A percentile compares a stretch with the other conserved stretches of the same genome.
Evolutionary conservation across 129 eudicot species (phyloP).

Genomic region (Ambrosia artemisiifolia): DNA sequence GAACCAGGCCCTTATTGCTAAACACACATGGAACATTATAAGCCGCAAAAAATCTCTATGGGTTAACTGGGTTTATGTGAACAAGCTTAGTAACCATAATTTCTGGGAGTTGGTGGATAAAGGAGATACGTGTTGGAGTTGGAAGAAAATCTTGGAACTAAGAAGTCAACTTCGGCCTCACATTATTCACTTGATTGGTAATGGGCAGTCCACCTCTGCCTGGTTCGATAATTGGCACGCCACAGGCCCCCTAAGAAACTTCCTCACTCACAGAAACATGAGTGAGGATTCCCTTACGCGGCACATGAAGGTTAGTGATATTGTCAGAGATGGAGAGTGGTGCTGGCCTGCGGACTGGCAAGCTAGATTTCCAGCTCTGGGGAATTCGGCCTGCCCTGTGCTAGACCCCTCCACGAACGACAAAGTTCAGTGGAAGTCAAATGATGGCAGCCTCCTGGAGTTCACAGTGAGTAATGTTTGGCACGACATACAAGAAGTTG

Average conservation of each 20-base stretch:
- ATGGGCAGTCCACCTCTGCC: neutral
- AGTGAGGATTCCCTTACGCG: neutral
- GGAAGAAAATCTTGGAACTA: neutral
- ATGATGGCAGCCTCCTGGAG: neutral
- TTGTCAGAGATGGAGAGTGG: neutral
- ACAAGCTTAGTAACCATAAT: neutral
- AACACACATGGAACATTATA: neutral
- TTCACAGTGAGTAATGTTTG: neutral
- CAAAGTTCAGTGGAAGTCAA: neutral
- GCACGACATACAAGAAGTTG: neutral
- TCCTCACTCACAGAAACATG: neutral
- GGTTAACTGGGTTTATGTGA: neutral
- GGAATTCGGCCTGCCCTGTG: rapidly evolving
- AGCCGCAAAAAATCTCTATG: neutral
- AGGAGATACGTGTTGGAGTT: neutral
- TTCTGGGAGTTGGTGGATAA: neutral
- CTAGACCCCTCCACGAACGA: neutral
- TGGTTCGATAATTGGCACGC: neutral
- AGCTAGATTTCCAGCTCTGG: neutral
- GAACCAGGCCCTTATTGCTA: neutral
- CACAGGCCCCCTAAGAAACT: neutral
- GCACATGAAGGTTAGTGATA: neutral
- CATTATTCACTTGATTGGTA: neutral
- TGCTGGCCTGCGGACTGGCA: neutral
- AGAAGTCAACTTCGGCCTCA: neutral